Evolutionary conservation across 768 basidiomycete species (phyloP).

Genomic region (Hypsizygus marmoreus): DNA sequence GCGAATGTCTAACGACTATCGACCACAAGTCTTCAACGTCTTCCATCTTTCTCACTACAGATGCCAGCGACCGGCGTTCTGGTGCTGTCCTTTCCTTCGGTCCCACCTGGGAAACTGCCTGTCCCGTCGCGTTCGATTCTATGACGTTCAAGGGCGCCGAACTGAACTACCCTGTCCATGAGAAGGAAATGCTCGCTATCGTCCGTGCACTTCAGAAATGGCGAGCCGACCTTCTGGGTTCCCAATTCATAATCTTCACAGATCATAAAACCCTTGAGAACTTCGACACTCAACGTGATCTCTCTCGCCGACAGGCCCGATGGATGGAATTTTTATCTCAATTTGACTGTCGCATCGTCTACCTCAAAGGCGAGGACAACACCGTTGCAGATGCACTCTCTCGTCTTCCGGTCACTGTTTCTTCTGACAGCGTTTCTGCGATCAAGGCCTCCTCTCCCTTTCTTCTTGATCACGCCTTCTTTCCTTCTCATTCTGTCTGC

Average conservation of each 20-base stretch:
- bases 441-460: too few relatives aligned
- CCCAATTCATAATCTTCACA: constrained; percentile 28
- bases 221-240: constrained; percentile 24
- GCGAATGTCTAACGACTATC: constrained; percentile 26
- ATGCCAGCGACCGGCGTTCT: constrained; percentile 22
- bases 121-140: constrained; percentile 10
- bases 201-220: constrained; percentile 29
- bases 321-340: constrained; percentile 38
- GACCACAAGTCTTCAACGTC: constrained; percentile 27
- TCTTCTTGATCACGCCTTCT: too few relatives aligned
- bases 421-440: background rate
- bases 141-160: constrained; percentile 8
- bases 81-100: constrained; percentile 11
- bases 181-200: constrained; percentile 38
- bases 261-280: constrained; percentile 38
- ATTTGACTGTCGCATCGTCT: constrained; percentile 34
- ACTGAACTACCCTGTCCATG: constrained; percentile 21
- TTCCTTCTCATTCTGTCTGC: too few relatives aligned
- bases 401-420: background rate
- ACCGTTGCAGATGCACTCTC: constrained; percentile 36
- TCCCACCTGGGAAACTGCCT: constrained; percentile 1
- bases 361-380: constrained; percentile 36
- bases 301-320: constrained; percentile 27
- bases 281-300: constrained; percentile 29
- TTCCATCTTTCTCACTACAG: constrained; percentile 30